Evolutionary conservation across 139 green algal genomes (phyloP), one percentile per base, ranked within the genome.

Genomic region (Coccomyxa sp.): DNA sequence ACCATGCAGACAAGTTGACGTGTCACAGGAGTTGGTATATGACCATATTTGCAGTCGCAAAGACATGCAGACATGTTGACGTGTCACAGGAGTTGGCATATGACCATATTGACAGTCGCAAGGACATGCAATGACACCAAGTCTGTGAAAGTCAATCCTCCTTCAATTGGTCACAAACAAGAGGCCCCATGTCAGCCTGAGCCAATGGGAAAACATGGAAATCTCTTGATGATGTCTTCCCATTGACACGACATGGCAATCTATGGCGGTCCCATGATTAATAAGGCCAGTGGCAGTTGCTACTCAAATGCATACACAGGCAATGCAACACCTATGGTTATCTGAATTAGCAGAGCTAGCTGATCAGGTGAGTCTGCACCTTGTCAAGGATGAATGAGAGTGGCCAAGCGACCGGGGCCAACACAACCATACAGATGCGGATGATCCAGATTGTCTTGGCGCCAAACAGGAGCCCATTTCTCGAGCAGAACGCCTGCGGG

Each of bases 401-500:
- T 11, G 90, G 90, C 75, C 83, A 93, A 15, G 86, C 82, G 18
- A 93, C n/a, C 27, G 87, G 83, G 59, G 88, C 86, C 60, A 91
- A 58, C 10, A 91, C 0, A n/a, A 83, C 13, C 67, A 91, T 88
- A 76, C 90, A 86, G 25, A 85, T 11, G 45, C 67, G 79, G 0
- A 87, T 88, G 58, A 91, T 60, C 27, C 66, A 87, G 63, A 87
- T 75, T 13, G 87, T 90, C 27, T 87, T 81, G 27, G 88, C 88
- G 25, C 89, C 91, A 59, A 94, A 86, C 17, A 76, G 57, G 45
- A 94, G 86, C 59, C 91, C 89, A 83, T 94, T 80, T 10, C 89
- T 68, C 9, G 88, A 91, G 80, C 91, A 94, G 11, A 89, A 31
- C 16, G 89, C 87, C 81, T 94, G 91, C 17, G 91, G 91, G 10